Evolutionary conservation across 495 filamentous ascomycete species (phyloP).

Genomic region (Xylaria venustula): DNA sequence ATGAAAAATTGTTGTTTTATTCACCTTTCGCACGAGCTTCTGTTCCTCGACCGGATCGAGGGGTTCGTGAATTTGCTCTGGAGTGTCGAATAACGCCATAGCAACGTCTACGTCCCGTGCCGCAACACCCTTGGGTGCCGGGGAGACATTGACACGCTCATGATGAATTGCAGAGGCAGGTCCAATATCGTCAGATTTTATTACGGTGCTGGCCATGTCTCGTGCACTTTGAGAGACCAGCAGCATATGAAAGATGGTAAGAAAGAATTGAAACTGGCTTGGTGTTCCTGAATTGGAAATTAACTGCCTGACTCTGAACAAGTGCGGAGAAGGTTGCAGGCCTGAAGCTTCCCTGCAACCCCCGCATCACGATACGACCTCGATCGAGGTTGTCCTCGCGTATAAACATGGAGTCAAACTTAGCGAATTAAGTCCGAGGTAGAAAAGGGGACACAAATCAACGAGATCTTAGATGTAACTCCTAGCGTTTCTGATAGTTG

Average conservation of each 20-base stretch:
- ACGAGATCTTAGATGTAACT: no score
- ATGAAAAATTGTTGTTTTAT: no score
- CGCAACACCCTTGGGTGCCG: not conserved
- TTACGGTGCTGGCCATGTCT: not conserved
- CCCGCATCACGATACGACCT: no score
- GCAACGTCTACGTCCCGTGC: slow-evolving; percentile 11
- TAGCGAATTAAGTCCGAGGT: no score
- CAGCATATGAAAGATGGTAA: no score
- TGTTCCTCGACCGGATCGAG: slow-evolving; percentile 50
- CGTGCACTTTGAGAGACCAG: no score
- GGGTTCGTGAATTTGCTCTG: slow-evolving; percentile 34
- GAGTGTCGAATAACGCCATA: slow-evolving; percentile 15
- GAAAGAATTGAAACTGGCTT: not conserved
- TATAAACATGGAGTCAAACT: no score
- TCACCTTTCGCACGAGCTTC: slow-evolving; percentile 47
- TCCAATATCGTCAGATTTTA: not conserved
- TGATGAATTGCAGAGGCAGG: not conserved
- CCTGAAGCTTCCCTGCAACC: no score
- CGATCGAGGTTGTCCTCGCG: no score
- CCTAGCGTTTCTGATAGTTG: no score
- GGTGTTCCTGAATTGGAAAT: not conserved
- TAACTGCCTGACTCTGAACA: not conserved
- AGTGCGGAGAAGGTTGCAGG: not conserved
- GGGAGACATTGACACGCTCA: not conserved
- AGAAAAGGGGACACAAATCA: no score